Base-by-base conservation (phyloP, 768 basidiomycete species). In the Boletus fagicola region DNA sequence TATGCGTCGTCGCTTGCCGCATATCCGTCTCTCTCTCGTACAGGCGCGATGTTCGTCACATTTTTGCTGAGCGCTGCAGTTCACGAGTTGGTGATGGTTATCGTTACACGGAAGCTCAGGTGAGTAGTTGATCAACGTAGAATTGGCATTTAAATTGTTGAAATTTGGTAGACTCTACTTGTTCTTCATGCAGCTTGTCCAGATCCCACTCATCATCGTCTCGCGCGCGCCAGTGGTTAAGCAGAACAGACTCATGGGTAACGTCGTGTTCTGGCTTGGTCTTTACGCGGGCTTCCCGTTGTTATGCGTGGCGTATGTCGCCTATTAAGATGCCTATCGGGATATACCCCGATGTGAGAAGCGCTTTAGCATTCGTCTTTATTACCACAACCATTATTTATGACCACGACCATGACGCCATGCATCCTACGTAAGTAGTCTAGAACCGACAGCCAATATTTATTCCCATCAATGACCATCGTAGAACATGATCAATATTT, bases 81-180 rank as follows among this genome's bases (percentile, higher is more conserved):
- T 33, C 96, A 99, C 65, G 97, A 98, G 70, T 78, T 99, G 31
- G 94, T 98, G 54, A 99, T 99, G 97, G 85, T 87, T 3, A 81
- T 98, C 53, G 96, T 98, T 15, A 94, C 92, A 22, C 84, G 89
- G 68, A 99, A 99, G 78, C 80, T 98, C 57, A 78, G 90, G 90
- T 88, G 60, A 30, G 85, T 71, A 1, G 8, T 52, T 24, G 9
- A 5, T 22, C 38, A 0, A 20, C n/a, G 13, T 46, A 7, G 11
- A 39, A 28, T 30, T 30, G 30, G 13, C 44, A 28, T 26, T 20
- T 24, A 5, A 28, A 11, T 13, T 18, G 20, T 18, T 33, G 22
- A 47, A 18, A 16, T 15, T 15, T 39, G 3, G 45, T 38, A 90
- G 95, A 66, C 82, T 94, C 74, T 97, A 96, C 69, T 78, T 97